Percentiles rank a stretch among this genome's conserved stretches.
Conservation (phyloP, 495 filamentous ascomycete species). For the Talaromyces borbonicus region DNA sequence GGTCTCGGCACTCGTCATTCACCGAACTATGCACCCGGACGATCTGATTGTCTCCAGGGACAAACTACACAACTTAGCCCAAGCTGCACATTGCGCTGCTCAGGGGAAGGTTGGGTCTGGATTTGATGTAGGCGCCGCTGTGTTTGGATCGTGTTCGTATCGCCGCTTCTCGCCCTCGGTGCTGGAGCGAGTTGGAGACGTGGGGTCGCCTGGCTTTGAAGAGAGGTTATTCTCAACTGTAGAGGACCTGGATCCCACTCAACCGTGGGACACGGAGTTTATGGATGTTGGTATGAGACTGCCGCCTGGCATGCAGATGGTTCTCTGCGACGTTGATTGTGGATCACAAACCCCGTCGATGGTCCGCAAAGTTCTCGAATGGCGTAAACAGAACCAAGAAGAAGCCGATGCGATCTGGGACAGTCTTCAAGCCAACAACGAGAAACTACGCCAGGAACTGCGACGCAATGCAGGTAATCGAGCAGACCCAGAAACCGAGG, state of each 20-base stretch:
- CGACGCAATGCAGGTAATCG: slow-evolving; percentile 26
- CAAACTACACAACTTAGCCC: slow-evolving; percentile 81
- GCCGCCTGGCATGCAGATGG: slow-evolving; percentile 57
- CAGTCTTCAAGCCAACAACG: slow-evolving; percentile 63
- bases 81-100: slow-evolving; percentile 88
- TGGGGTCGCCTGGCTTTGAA: slow-evolving; percentile 54
- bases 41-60: slow-evolving; percentile 42
- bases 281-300: slow-evolving; percentile 52
- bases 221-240: slow-evolving; percentile 53
- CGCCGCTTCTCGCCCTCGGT: slow-evolving; percentile 78
- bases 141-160: slow-evolving; percentile 85
- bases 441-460: slow-evolving; percentile 56
- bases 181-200: slow-evolving; percentile 53
- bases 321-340: slow-evolving; percentile 94
- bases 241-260: slow-evolving; percentile 38
- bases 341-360: slow-evolving; percentile 89
- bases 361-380: slow-evolving; percentile 82
- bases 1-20: slow-evolving; percentile 64
- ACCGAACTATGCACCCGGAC: slow-evolving; percentile 61
- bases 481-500: slow-evolving; percentile 15
- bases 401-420: slow-evolving; percentile 63
- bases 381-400: slow-evolving; percentile 59
- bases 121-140: slow-evolving; percentile 91
- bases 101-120: slow-evolving; percentile 95
- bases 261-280: slow-evolving; percentile 71